Base-by-base conservation (phyloP, 2,329 filamentous ascomycete species). In the Talaromyces sp. region DNA sequence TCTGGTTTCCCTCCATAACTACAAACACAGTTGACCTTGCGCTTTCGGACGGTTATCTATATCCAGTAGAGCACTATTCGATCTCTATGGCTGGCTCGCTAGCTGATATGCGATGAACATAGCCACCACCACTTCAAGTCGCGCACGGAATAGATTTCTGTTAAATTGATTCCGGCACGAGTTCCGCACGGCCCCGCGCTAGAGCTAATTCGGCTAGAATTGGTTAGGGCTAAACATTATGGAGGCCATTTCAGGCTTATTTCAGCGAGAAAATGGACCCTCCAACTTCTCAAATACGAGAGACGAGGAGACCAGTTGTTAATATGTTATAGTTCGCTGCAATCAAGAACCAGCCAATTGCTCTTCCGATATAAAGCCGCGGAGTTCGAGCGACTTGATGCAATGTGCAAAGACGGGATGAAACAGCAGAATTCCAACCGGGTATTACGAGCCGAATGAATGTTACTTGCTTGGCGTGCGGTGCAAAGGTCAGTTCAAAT, bases 101-200 rank as follows among this genome's bases (percentile, higher is more conserved):
- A 33, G 2, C 13, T 33, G 10, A 31, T 33, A 35, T 47, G 31
- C 37, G 22, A 61, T 37, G 31, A 43, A 47, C 60, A 62, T 62
- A 62, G 60, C 60, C 60, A 62, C 60, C 58, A 47, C 33, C 35
- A 5, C 27, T n/a, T 22, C 35, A 61, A 35, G 31, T 41, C 33
- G 25, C 15, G 13, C 15, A 35, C 50, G 50, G 52, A 56, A 22
- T 54, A 35, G 27, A 54, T 37, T 37, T 56, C 31, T 37, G 33
- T 17, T 56, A 13, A 22, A 22, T 56, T 56, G 5, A 56, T 56
- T 56, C 52, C 52, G 52, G 22, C 52, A 62, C 35, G 31, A 54
- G 15, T 33, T 33, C 35, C 25, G 35, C 47, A 31, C 35, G 60
- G 60, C 37, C 60, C 60, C 35, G 47, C 60, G 47, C 33, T 61